These are phyloP conservation scores for Cutaneotrichosporon daszewskae DNA, from an alignment of 1,284 basidiomycete species.

Conservation along the genomic window DNA sequence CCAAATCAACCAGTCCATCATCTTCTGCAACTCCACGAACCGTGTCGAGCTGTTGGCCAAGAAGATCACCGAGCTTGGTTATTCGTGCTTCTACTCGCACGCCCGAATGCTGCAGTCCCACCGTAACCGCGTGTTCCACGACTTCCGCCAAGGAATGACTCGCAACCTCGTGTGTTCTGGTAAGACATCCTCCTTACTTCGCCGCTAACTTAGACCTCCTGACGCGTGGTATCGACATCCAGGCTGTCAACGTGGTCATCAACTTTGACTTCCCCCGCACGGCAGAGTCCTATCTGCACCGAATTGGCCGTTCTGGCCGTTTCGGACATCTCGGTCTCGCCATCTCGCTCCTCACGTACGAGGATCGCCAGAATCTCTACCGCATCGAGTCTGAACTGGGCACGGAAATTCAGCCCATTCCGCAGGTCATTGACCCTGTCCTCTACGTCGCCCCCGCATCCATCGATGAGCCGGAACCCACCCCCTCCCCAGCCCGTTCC, in stretches of 20 bases:
- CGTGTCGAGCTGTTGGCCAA: conserved; percentile 98
- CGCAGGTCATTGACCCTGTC: conserved; percentile 83
- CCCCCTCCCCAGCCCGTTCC: conserved; percentile 15
- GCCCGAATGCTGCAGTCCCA: conserved; percentile 99
- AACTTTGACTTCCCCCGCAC: conserved; percentile 99
- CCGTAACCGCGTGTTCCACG: conserved; percentile 98
- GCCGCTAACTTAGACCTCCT: conserved; percentile 66
- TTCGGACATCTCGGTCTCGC: conserved; percentile 96
- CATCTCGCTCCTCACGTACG: conserved; percentile 93
- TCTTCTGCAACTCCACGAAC: conserved; percentile 99
- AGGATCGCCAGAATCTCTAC: conserved; percentile 96
- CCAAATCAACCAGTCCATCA: conserved; percentile 99
- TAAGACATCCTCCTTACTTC: conserved; percentile 21
- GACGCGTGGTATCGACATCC: conserved; percentile 98
- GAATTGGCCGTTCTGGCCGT: conserved; percentile 81
- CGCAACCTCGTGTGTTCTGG: conserved; percentile 91
- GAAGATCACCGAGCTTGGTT: conserved; percentile 98
- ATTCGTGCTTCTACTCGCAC: conserved; percentile 99
- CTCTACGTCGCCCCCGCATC: conserved; percentile 68
- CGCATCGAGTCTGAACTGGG: conserved; percentile 97
- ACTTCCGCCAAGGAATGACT: conserved; percentile 97
- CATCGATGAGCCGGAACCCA: conserved; percentile 23
- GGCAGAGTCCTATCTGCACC: conserved; percentile 95
- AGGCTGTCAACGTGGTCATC: conserved; percentile 99
- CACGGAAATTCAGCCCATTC: conserved; percentile 96